Conservation (phyloP, 2,329 filamentous ascomycete genomes). For the Paecilomyces sp. region DNA sequence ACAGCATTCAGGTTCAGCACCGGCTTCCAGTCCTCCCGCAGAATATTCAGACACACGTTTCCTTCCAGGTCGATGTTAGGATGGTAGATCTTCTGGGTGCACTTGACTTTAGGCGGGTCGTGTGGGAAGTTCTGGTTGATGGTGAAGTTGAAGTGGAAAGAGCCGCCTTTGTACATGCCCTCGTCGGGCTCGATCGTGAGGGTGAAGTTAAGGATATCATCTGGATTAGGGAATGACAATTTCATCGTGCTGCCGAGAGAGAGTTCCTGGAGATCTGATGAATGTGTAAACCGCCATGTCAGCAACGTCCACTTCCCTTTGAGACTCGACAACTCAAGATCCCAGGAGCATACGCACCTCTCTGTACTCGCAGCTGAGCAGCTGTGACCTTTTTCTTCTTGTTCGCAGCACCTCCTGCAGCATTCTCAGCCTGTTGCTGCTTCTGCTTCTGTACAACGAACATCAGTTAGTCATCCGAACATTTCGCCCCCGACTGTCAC, state of each 20-base stretch:
- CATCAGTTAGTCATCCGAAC: not conserved
- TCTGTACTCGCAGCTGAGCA: constrained; percentile 89
- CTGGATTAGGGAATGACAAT: constrained; percentile 50
- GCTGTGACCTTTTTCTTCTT: constrained; percentile 99
- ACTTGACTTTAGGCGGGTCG: constrained; percentile 95
- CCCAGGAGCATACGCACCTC: constrained; percentile 54
- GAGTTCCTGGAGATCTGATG: constrained; percentile 40
- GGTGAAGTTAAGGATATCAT: constrained; percentile 51
- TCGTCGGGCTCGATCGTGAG: constrained; percentile 45
- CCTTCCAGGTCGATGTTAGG: constrained; percentile 97
- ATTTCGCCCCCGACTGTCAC: not conserved
- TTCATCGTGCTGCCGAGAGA: constrained; percentile 51
- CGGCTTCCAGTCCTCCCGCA: constrained; percentile 98
- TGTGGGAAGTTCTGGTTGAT: constrained; percentile 96
- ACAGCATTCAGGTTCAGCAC: constrained; percentile 95
- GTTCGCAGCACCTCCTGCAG: constrained; percentile 67
- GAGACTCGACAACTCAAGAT: not conserved
- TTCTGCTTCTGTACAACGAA: constrained; percentile 53
- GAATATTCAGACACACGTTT: constrained; percentile 95
- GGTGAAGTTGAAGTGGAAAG: constrained; percentile 82
- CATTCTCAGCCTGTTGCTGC: constrained; percentile 93
- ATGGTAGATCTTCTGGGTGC: constrained; percentile 97
- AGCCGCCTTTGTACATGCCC: constrained; percentile 77
- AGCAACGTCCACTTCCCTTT: not conserved
- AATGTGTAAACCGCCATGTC: not conserved